Evolutionary conservation across 2,329 filamentous ascomycete genomes (phyloP).

Genomic region (Hypomyces rosellus): DNA sequence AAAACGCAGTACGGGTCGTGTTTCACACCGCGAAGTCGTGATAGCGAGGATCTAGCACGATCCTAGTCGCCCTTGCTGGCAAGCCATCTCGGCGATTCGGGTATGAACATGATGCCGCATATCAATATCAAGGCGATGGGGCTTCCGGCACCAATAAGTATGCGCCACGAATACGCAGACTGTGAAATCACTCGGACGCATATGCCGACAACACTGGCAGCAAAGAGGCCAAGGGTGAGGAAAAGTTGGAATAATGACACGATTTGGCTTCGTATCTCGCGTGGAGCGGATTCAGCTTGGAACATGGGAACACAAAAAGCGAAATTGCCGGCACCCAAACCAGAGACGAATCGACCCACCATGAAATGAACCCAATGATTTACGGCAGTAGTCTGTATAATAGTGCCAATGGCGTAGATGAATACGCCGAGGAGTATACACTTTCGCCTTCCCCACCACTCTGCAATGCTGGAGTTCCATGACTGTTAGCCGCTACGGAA

Average conservation of each 20-base stretch:
- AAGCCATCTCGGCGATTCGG: conserved; percentile 53
- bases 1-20: conserved; percentile 37
- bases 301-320: conserved; percentile 62
- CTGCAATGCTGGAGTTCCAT: conserved; percentile 37
- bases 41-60: conserved; percentile 43
- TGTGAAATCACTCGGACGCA: conserved; percentile 39
- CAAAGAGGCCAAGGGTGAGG: conserved; percentile 63
- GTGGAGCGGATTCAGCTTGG: conserved; percentile 57
- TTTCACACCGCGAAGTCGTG: conserved; percentile 46
- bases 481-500: background rate
- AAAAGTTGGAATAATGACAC: conserved; percentile 68
- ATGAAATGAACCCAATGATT: conserved; percentile 59
- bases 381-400: conserved; percentile 57
- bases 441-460: conserved; percentile 51
- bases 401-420: conserved; percentile 57
- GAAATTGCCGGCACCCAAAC: conserved; percentile 61
- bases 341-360: conserved; percentile 59
- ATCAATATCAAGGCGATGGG: conserved; percentile 46
- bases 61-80: conserved; percentile 42
- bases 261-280: conserved; percentile 56
- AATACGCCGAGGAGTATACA: conserved; percentile 47
- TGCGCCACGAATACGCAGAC: conserved; percentile 49
- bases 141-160: conserved; percentile 53
- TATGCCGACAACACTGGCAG: conserved; percentile 49
- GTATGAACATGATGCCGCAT: conserved; percentile 46